Base-by-base conservation (phyloP, 73 alveolate species). In the Durusdinium trenchii region DNA sequence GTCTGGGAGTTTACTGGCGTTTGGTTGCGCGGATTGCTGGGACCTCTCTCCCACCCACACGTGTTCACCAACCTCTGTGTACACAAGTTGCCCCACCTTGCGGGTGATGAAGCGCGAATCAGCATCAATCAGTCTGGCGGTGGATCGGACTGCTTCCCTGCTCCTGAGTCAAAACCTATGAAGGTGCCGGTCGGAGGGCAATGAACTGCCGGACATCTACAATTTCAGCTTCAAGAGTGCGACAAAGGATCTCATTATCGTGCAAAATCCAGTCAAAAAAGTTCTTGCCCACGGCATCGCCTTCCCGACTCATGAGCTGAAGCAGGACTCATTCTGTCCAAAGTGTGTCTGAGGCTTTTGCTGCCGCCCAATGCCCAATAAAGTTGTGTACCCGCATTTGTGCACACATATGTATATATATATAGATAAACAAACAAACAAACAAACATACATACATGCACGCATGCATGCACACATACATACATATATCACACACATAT, bases 91-190 rank as follows among this genome's bases (percentile, higher is more conserved):
- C 51, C 83, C 0, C 46, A 36, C 95, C 95, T 86, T 86, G 46
- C 46, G 95, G 42, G 84, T 86, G 84, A 64, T 51, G 84, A 86
- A 86, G 95, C 79, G 30, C 28, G 95, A 62, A 38, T 60, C 84
- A 5, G 47, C 28, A 26, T 86, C 95, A 18, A 86, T 23, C 28
- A 30, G 36, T 32, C 47, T 20, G 14, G 95, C 84, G 0, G 95
- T 64, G 35, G 84, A 38, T 64, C 73, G 61, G 18, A 86, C 48
- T 23, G 84, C 46, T 60, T 86, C 84, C 35, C 95, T 62, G 82
- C 83, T 57, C 95, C 95, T 86, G 6, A 2, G 91, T 1, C 3
- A 10, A 26, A 28, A 73, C 93, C 1, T 35, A 46, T 45, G 7
- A 35, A 67, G 82, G 14, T 23, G 46, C 82, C 46, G 10, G 16